Conservation (phyloP, 768 basidiomycete genomes). For the Tylopilus subfusipes region DNA sequence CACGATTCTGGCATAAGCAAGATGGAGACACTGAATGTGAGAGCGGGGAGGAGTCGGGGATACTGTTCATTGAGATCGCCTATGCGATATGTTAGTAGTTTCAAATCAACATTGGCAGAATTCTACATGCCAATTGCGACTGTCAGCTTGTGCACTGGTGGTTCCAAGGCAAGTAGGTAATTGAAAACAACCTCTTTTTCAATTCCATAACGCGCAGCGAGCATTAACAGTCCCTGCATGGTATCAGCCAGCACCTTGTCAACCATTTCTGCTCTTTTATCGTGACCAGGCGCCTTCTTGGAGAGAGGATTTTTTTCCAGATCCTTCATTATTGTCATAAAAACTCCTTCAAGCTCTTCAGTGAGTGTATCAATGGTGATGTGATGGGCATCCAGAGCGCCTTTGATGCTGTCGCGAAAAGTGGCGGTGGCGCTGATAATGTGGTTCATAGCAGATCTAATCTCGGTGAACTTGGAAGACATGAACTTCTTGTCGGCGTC, state of each 20-base stretch:
- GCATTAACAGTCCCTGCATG: not conserved
- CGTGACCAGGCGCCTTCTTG: constrained; percentile 4
- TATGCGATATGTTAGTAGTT: not conserved
- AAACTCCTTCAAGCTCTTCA: too few species aligned
- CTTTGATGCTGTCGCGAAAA: constrained; percentile 11
- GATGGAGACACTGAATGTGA: not conserved
- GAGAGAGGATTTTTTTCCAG: too few species aligned
- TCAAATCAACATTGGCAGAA: not conserved
- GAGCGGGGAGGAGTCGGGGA: constrained; percentile 3
- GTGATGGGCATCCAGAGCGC: constrained; percentile 1
- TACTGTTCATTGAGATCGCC: constrained; percentile 17
- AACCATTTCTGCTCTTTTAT: constrained; percentile 1
- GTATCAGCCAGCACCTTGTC: constrained; percentile 7
- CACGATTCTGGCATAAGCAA: constrained; percentile 14
- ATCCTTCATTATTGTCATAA: too few species aligned
- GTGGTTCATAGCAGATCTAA: not conserved
- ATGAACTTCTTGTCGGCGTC: not conserved
- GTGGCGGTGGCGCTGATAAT: constrained; percentile 11
- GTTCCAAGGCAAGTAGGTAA: constrained; percentile 8
- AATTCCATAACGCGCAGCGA: constrained; percentile 3
- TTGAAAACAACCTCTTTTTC: not conserved
- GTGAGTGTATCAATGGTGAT: too few species aligned
- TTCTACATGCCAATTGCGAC: constrained; percentile 9
- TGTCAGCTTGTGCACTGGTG: constrained; percentile 1
- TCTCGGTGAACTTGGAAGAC: constrained; percentile 8